Percentiles rank a stretch among this genome's conserved stretches.
Conservation (phyloP, 768 basidiomycete species). For the Amanita thiersii region DNA sequence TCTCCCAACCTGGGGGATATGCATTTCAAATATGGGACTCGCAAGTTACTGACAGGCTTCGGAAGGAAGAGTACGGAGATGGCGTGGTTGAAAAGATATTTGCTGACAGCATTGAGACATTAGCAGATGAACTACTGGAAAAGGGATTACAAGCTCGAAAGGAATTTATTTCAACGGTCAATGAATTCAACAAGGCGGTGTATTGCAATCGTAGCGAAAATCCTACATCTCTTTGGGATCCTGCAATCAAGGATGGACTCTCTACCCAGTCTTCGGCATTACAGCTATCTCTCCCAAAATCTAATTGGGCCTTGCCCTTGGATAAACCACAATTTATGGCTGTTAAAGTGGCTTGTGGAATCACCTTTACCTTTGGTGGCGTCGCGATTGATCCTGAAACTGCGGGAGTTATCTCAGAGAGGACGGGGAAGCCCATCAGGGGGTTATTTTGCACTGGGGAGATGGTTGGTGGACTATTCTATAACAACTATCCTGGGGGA, state of each 20-base stretch:
- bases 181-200: constrained; percentile 44
- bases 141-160: constrained; percentile 38
- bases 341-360: constrained; percentile 60
- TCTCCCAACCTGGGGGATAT: constrained; percentile 46
- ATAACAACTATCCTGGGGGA: constrained; percentile 62
- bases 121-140: constrained; percentile 37
- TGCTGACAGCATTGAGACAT: constrained; percentile 36
- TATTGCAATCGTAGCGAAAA: constrained; percentile 25
- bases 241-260: constrained; percentile 54
- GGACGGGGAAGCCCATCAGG: constrained; percentile 30
- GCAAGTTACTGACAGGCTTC: constrained; percentile 31
- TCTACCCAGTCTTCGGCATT: constrained; percentile 36
- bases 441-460: constrained; percentile 64
- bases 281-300: constrained; percentile 41
- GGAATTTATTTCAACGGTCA: constrained; percentile 37
- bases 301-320: constrained; percentile 60
- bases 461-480: constrained; percentile 60
- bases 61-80: constrained; percentile 62
- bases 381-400: constrained; percentile 50
- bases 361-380: constrained; percentile 71
- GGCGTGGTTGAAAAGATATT: constrained; percentile 48
- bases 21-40: constrained; percentile 65
- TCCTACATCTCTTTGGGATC: constrained; percentile 41
- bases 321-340: constrained; percentile 50
- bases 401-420: constrained; percentile 38